Base-by-base conservation (phyloP, 768 basidiomycete genomes). In the Lentinula sp. region DNA sequence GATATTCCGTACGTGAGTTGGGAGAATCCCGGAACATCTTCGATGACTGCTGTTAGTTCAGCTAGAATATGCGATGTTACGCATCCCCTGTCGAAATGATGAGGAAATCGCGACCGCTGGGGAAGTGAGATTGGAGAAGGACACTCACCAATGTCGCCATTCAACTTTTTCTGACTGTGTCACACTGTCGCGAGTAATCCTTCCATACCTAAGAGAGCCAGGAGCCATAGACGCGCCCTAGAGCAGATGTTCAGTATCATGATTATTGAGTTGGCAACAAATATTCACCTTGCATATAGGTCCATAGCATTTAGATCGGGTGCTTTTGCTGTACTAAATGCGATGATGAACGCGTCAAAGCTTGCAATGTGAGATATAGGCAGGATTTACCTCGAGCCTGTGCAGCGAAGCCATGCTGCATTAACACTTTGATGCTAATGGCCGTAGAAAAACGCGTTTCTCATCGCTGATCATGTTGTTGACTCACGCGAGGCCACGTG, bases 61-160 rank as follows among this genome's bases (percentile, higher is more conserved):
- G 68, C 69, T 42, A 91, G 75, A 55, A 87, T 83, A 50, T 74
- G 71, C 7, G 81, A 77, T 21, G 85, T 87, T 9, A 89, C 86
- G 61, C 89, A 91, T 62, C 86, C 88, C 89, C 88, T 89, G 63
- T 58, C 15, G 40, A 60, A 37, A 7, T 45, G 60, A 49, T 34
- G 48, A 52, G 54, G 56, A 46, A 23, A 64, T 45, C 51, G 60
- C 54, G 37, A 16, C 32, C 18, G n/a, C 13, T 5, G 16, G 4
- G 9, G 16, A 21, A 6, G 37, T 61, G 18, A 37, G 34, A 42
- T 31, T 51, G 49, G 39, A 45, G 46, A 28, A 31, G 32, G 43
- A 61, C 51, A 61, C 76, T 66, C 71, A 89, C 89, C 90, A 92
- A 65, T 92, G 90, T 45, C 83, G 76, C 91, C 91, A 92, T 67